Base-by-base conservation (phyloP, 208 protist species). In the Tritrichomonas musculus region DNA sequence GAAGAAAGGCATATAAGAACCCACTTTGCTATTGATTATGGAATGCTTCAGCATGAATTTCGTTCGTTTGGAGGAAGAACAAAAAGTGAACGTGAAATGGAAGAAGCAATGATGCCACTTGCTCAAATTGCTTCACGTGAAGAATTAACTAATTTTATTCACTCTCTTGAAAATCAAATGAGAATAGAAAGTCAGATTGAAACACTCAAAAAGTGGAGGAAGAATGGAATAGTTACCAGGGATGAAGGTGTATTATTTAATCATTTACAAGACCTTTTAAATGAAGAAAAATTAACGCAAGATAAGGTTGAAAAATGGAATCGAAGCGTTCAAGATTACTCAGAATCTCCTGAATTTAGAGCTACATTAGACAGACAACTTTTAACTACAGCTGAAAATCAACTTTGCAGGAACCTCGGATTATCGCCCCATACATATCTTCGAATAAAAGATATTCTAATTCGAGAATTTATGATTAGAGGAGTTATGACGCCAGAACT, bases 281-380 rank as follows among this genome's bases (percentile, higher is more conserved):
- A 57, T 53, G 47, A 88, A 57, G 77, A 88, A 33, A 88, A 88
- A 39, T 30, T 88, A 57, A 53, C 41, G 20, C 47, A 25, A 57
- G 13, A 41, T 2, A 14, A 25, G 9, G 30, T 88, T 60, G 77
- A 88, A 17, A n/a, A 53, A 20, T 88, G 77, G 77, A 88, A 88
- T 50, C 25, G 44, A 49, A 39, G 57, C 11, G 41, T 53, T 13
- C n/a, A 57, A 20, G 27, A 39, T 44, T 33, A 88, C 8, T 25
- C 77, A 88, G 77, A 88, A 60, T 88, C 77, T 0, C 77, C 77
- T 39, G 77, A 88, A 60, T 88, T 88, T 47, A 53, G 77, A 88
- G 77, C 77, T 39, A 88, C 77, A 8, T 60, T 88, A 39, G 47
- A 53, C 8, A 27, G 47, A 20, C 77, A 88, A 47, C 44, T 88